These are phyloP conservation scores for Trichoderma sp. DNA, from an alignment of 2,329 filamentous ascomycete species.

Conservation along the genomic window DNA sequence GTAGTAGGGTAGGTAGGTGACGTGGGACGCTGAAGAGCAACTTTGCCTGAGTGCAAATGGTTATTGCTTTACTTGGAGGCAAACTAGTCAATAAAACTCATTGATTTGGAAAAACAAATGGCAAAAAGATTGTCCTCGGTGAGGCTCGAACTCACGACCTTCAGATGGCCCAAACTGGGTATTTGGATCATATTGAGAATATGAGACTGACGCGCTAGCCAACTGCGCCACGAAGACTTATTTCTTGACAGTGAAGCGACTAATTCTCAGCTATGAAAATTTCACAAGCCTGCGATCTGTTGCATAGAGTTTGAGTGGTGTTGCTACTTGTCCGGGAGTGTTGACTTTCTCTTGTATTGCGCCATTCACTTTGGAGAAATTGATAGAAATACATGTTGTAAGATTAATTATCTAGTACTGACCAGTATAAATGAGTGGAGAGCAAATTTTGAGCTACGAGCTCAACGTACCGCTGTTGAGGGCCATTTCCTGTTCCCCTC, in stretches of 20 bases:
- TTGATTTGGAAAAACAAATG: neutral
- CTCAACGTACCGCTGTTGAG: neutral
- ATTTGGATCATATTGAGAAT: slow-evolving; percentile 31
- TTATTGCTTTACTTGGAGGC: neutral
- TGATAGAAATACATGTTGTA: neutral
- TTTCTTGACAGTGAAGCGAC: neutral
- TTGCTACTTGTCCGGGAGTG: accelerated
- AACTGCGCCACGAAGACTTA: slow-evolving; percentile 33
- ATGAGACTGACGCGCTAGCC: slow-evolving; percentile 32
- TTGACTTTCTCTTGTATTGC: neutral
- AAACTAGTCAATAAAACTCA: neutral
- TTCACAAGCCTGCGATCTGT: no score
- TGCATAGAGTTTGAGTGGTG: neutral
- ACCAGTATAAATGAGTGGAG: neutral
- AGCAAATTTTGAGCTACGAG: neutral
- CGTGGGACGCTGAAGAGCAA: neutral
- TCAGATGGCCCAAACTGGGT: slow-evolving; percentile 36
- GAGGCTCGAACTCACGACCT: slow-evolving; percentile 55
- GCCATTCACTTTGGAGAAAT: neutral
- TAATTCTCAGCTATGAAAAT: neutral
- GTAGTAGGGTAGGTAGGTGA: neutral
- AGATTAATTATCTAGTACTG: neutral
- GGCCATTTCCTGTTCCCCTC: neutral
- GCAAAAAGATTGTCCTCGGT: slow-evolving; percentile 40
- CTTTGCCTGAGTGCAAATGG: neutral